Evolutionary conservation across 768 basidiomycete genomes (phyloP), one percentile per base, ranked within the genome.

Genomic region (Clathrus columnatus): DNA sequence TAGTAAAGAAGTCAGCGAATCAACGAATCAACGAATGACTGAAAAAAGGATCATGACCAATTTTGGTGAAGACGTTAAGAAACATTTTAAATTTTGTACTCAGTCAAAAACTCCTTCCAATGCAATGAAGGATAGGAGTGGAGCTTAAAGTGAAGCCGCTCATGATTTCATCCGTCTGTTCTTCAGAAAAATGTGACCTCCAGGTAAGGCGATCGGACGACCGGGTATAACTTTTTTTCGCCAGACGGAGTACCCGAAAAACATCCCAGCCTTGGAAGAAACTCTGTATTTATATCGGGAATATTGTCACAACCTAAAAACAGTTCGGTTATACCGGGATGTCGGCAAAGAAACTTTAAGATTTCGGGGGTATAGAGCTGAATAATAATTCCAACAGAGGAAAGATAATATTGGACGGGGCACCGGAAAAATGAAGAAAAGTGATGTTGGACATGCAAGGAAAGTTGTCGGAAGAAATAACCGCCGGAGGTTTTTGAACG

Each of bases 231-330:
- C 62, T 17, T 71, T 67, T 47, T 81, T 81, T 1, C 82, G 18
- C 77, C 72, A 63, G 73, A 72, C 54, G 81, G 75, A 30, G 76
- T 73, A 57, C 83, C 83, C 54, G 81, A 79, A 73, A 84, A 84
- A 50, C 74, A 73, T 11, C 71, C 61, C 21, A 86, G 73, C 47
- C 59, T 59, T 4, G 79, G 78, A 18, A 84, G 69, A 51, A 76
- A 74, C 54, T 62, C 54, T n/a, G 72, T 62, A 6, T 72, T 67
- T 23, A 82, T 62, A 29, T 71, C 61, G 56, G 71, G 8, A n/a
- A 28, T 21, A 7, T 5, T 10, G 7, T 28, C 48, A 6, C 32
- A 24, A 36, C 26, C 30, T 14, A 51, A 5, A 20, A n/a, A 51
- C 17, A 51, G 29, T 21, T 41, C 27, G 5, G 27, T 51, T 5